phyloP scores from a whole-genome alignment of 2,329 filamentous ascomycete species.

The Fusarium mangiferae region DNA sequence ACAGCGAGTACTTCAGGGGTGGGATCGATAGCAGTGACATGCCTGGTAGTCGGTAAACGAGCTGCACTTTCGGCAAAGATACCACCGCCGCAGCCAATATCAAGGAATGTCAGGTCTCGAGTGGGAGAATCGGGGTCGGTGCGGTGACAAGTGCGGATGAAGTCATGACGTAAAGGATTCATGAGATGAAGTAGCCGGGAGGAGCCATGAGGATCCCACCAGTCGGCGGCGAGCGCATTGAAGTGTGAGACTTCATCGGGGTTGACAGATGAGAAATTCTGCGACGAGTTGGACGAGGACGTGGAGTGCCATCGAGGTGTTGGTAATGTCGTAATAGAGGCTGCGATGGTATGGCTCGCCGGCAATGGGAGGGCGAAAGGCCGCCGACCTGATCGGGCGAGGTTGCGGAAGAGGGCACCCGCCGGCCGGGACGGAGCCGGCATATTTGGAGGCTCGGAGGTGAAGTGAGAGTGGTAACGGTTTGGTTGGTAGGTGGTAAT shows the following conservation, averaged over 20 bases:
- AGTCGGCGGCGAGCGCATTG: slow-evolving; percentile 88
- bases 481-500: slow-evolving; percentile 12
- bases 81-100: slow-evolving; percentile 94
- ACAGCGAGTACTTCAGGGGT: slow-evolving; percentile 78
- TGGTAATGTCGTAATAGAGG: slow-evolving; percentile 1
- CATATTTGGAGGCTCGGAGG: slow-evolving; percentile 32
- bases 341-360: slow-evolving; percentile 3
- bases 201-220: slow-evolving; percentile 97
- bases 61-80: slow-evolving; percentile 94
- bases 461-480: slow-evolving; percentile 1
- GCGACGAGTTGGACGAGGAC: slow-evolving; percentile 24
- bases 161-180: slow-evolving; percentile 96
- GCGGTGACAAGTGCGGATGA: slow-evolving; percentile 78
- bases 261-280: slow-evolving; percentile 77
- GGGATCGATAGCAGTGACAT: slow-evolving; percentile 82
- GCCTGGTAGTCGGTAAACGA: slow-evolving; percentile 68
- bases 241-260: slow-evolving; percentile 93
- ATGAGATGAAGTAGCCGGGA: slow-evolving; percentile 95
- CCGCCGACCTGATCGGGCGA: slow-evolving; percentile 21
- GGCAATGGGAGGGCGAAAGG: slow-evolving; percentile 10
- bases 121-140: slow-evolving; percentile 58
- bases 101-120: slow-evolving; percentile 74
- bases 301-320: slow-evolving; percentile 36
- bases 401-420: slow-evolving; percentile 35
- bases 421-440: slow-evolving; percentile 40